These are phyloP conservation scores for Rhododendron vialii DNA, from an alignment of 148 eudicot genomes.

Conservation along the genomic window DNA sequence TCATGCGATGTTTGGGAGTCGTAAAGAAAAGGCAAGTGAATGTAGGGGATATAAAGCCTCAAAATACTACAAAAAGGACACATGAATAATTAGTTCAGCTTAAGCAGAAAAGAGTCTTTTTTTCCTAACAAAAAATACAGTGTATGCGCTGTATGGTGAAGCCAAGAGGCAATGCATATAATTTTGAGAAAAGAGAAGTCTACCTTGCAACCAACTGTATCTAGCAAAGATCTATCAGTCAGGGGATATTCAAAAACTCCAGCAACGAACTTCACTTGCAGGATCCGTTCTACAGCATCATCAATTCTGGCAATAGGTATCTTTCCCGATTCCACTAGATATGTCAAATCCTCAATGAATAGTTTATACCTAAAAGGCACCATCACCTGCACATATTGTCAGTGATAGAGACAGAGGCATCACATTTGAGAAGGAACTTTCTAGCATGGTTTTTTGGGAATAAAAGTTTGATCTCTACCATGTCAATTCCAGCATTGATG, in stretches of 20 bases:
- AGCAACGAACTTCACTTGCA: conserved; percentile 86
- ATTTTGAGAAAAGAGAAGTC: not conserved
- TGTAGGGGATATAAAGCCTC: not conserved
- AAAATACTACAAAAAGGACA: not conserved
- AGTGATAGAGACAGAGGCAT: not conserved
- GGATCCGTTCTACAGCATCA: conserved; percentile 85
- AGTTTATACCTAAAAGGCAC: conserved; percentile 60
- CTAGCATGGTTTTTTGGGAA: not conserved
- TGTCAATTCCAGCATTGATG: conserved; percentile 86
- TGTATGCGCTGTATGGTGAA: not conserved
- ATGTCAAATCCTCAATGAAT: conserved; percentile 57
- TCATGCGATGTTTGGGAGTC: not conserved
- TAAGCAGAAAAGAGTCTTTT: not conserved
- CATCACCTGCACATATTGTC: conserved; percentile 59
- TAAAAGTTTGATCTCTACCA: conserved; percentile 45
- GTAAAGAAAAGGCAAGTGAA: not conserved
- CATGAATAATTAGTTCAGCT: not conserved
- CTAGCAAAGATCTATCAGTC: conserved; percentile 66
- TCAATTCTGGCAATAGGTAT: conserved; percentile 75
- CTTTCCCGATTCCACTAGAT: conserved; percentile 71
- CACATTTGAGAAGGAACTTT: not conserved
- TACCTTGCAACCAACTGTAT: conserved; percentile 91
- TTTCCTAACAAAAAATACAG: not conserved
- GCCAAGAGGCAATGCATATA: not conserved
- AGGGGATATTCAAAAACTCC: conserved; percentile 83